Percentiles rank a stretch among this genome's conserved stretches.
Evolutionary conservation across 352 stramenopile species (phyloP).

Genomic region (Pythium apleroticum): DNA sequence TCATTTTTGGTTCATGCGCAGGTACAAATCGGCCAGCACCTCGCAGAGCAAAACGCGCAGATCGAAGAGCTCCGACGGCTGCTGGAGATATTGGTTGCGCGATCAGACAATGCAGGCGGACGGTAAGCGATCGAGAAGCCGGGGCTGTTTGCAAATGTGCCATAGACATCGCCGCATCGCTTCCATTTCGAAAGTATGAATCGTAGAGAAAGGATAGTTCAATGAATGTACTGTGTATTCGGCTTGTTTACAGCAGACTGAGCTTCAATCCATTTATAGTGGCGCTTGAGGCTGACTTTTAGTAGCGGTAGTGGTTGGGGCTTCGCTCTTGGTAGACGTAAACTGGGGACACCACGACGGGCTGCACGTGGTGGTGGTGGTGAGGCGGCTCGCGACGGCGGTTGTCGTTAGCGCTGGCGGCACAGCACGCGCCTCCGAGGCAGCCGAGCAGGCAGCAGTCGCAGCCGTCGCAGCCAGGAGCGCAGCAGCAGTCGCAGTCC

Average conservation of each 20-base stretch:
- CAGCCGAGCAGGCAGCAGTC: constrained; percentile 16
- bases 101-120: neutral
- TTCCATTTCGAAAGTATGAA: too few relatives aligned
- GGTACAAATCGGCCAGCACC: constrained; percentile 6
- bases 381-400: neutral
- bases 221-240: too few relatives aligned
- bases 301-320: neutral
- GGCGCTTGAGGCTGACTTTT: too few relatives aligned
- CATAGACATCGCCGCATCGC: too few relatives aligned
- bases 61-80: constrained; percentile 8
- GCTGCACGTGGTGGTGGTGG: constrained; percentile 9
- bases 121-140: too few relatives aligned
- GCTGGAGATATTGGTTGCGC: constrained; percentile 6
- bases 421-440: constrained; percentile 3
- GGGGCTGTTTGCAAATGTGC: too few relatives aligned
- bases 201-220: too few relatives aligned
- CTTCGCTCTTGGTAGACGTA: constrained; percentile 6
- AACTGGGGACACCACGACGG: constrained; percentile 4
- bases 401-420: neutral
- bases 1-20: neutral
- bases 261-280: too few relatives aligned
- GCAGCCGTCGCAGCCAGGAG: constrained; percentile 2
- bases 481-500: constrained; percentile 8
- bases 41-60: constrained; percentile 3
- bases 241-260: too few relatives aligned